Base-by-base conservation (phyloP, 345 rosid genomes). In the Gossypium australe region DNA sequence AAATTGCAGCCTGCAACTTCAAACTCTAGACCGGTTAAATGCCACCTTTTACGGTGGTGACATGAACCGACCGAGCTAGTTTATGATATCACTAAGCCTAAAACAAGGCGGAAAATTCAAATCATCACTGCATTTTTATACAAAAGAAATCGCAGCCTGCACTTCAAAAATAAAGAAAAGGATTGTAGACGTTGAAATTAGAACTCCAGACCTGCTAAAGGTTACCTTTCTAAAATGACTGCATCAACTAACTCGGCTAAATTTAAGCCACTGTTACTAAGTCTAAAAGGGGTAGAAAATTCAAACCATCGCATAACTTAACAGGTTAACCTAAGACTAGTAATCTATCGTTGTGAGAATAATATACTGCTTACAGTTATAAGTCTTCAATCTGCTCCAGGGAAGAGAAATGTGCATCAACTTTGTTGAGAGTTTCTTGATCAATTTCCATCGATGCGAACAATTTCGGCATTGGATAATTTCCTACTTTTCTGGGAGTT, bases 361-460 rank as follows among this genome's bases (percentile, higher is more conserved):
- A 55, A 59, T 9, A 25, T 34, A 17, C 29, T 22, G 34, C 63
- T 59, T 59, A 24, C 20, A 27, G 13, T 85, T 81, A 84, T 38
- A 87, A 74, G 75, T 80, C 82, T 80, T 83, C 88, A 71, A 89
- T 82, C 78, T 81, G 83, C 75, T 85, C 86, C 6, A 91, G 79
- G 24, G 91, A 81, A 51, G 84, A 81, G 81, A 88, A 86, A 76
- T 87, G 88, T 11, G 64, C 76, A 75, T 86, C 82, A 41, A 93
- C 76, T 29, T 65, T 78, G 52, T 57, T 70, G 58, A 89, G 84
- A 48, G 76, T 78, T 85, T 89, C 89, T 79, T 83, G 90, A 59
- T 87, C 92, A 56, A 90, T 86, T 77, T 86, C 90, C 65, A 72
- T 75, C 1, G 82, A 72, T 58, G 76, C 80, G 49, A 81, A 70